Evolutionary conservation across 2,329 filamentous ascomycete genomes (phyloP), one percentile per base, ranked within the genome.

Genomic region (Botrytis squamosa): DNA sequence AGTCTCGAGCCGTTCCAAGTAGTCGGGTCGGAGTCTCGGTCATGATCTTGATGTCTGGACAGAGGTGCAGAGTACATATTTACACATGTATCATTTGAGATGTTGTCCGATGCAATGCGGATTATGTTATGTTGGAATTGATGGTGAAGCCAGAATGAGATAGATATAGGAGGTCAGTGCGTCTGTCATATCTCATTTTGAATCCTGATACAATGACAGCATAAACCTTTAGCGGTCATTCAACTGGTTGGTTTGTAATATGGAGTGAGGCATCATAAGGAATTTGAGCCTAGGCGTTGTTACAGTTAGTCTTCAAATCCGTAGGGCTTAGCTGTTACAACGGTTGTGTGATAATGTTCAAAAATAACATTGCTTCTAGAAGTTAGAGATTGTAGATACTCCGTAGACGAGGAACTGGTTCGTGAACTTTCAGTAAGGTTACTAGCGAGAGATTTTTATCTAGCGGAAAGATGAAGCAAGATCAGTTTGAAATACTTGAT

Each of bases 1-100:
- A 69, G 66, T 69, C 66, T 57, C 38, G 66, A 57, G 38, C 36
- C 5, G 66, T 69, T 42, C 66, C 66, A 69, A 69, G 18, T 22
- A 42, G 49, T 69, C 49, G 66, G 66, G 49, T 57, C 49, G 66
- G n/a, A 69, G 18, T 52, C 10, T 42, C 46, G 25, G 33, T 29
- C 36, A 25, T 55, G 46, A 57, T 42, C 20, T 42, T 42, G 36
- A 68, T 29, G 18, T 8, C 33, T 5, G 22, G 44, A 33, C 3
- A 33, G 25, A 38, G 33, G 33, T 40, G 22, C 16, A 44, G 52
- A 57, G 14, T 29, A 64, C 62, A 38, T 44, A 36, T 33, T 44
- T 46, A 42, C 25, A 68, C 55, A 29, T 8, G 29, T 33, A 52
- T 67, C 65, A 18, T n/a, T 52, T 67, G 14, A 8, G 33, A 55